These are phyloP conservation scores for Cunninghamia lanceolata DNA, from an alignment of 75 land plant species.

Conservation along the genomic window DNA sequence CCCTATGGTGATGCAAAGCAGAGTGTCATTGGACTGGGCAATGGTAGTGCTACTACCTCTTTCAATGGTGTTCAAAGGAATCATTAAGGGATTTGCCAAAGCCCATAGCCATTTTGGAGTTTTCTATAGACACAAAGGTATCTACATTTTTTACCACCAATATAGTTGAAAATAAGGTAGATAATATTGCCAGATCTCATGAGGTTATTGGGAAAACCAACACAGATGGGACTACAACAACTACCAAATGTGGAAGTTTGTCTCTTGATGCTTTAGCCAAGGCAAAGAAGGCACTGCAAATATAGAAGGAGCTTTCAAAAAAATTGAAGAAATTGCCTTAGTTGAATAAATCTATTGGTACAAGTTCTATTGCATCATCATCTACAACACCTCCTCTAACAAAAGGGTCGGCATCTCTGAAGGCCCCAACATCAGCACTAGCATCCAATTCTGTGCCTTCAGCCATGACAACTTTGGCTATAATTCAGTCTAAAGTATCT, in stretches of 20 bases:
- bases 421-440: conserved; percentile 8
- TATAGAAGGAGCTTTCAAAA: conserved; percentile 72
- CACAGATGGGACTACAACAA: too few relatives aligned
- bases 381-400: conserved; percentile 14
- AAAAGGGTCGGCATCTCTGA: not conserved
- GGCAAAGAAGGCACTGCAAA: too few relatives aligned
- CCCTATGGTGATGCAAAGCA: not conserved
- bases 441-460: too few relatives aligned
- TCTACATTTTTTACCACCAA: too few relatives aligned
- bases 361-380: too few relatives aligned
- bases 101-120: conserved; percentile 15
- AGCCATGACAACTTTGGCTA: conserved; percentile 18
- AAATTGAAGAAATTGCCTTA: conserved; percentile 83
- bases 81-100: conserved; percentile 21
- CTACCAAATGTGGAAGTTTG: too few relatives aligned
- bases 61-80: conserved; percentile 16
- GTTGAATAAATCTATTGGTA: conserved; percentile 56
- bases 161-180: too few relatives aligned
- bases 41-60: not conserved
- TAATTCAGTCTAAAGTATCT: conserved; percentile 12
- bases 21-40: not conserved
- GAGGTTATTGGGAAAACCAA: too few relatives aligned
- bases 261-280: too few relatives aligned
- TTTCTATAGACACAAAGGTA: conserved; percentile 53
- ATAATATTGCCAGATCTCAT: too few relatives aligned